These are phyloP conservation scores for Pichia insulana DNA, from an alignment of 805 yeast genomes.

Conservation along the genomic window DNA sequence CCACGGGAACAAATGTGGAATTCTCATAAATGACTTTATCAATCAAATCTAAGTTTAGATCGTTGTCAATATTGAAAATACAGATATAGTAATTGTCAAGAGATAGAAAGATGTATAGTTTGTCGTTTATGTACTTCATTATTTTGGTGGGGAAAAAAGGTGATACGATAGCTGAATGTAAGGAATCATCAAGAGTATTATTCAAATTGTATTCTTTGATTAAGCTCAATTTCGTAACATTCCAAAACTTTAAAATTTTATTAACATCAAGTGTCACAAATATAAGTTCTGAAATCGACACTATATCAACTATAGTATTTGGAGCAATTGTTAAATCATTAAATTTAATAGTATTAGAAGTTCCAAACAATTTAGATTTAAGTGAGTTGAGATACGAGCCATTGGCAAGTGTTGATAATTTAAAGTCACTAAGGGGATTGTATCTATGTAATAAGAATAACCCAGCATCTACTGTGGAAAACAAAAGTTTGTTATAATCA, in stretches of 20 bases:
- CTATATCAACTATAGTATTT: constrained; percentile 18
- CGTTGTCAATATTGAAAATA: constrained; percentile 17
- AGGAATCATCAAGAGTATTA: constrained; percentile 17
- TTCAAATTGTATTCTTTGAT: constrained; percentile 18
- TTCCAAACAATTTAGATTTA: constrained; percentile 18
- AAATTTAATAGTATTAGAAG: constrained; percentile 12
- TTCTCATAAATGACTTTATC: constrained; percentile 13
- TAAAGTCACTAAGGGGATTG: constrained; percentile 12
- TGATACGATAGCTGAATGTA: constrained; percentile 15
- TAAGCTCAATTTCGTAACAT: constrained; percentile 29
- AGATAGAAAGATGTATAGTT: constrained; percentile 21
- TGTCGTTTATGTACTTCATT: constrained; percentile 10
- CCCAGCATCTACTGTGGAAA: constrained; percentile 72
- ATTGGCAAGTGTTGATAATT: constrained; percentile 42
- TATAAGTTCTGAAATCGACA: constrained; percentile 7
- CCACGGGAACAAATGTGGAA: constrained; percentile 20
- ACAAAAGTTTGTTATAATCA: constrained; percentile 37
- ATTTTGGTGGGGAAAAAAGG: constrained; percentile 15
- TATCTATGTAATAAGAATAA: constrained; percentile 44
- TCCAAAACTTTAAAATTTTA: constrained; percentile 54
- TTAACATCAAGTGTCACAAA: constrained; percentile 43
- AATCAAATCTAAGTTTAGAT: constrained; percentile 7
- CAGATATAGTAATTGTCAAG: constrained; percentile 18
- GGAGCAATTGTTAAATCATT: constrained; percentile 17
- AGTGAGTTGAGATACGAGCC: constrained; percentile 33